Conservation (phyloP, 371 early-diverging fungal species). For the Gilbertella persicaria region DNA sequence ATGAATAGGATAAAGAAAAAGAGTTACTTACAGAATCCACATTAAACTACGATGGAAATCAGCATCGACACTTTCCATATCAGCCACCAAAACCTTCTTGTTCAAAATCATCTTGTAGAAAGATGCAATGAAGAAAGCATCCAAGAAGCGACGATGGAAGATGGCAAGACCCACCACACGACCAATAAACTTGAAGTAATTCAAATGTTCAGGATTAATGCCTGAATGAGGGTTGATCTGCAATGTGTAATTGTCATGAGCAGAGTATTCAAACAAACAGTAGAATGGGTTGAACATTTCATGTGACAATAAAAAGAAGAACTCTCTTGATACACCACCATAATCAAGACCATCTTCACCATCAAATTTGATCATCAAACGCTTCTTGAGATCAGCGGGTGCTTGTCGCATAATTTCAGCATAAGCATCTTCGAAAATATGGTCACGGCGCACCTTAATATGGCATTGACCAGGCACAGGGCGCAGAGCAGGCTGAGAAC, state of each 20-base stretch:
- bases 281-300: conserved; percentile 99
- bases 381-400: conserved; percentile 88
- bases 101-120: conserved; percentile 96
- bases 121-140: conserved; percentile 94
- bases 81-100: conserved; percentile 83
- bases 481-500: conserved; percentile 89
- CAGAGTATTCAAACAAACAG: conserved; percentile 96
- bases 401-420: conserved; percentile 89
- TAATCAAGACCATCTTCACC: conserved; percentile 98
- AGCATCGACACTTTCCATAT: conserved; percentile 97
- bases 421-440: conserved; percentile 94
- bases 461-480: conserved; percentile 93
- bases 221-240: conserved; percentile 96
- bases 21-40: conserved; percentile 82
- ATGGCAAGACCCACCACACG: conserved; percentile 96
- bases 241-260: conserved; percentile 95
- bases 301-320: conserved; percentile 94
- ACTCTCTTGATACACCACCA: conserved; percentile 97
- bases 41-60: conserved; percentile 89
- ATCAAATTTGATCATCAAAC: conserved; percentile 96
- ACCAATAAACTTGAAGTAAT: conserved; percentile 98
- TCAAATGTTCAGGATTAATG: conserved; percentile 97
- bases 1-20: background rate
- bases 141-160: conserved; percentile 96
- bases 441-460: conserved; percentile 83